Evolutionary conservation across 768 basidiomycete genomes (phyloP), one percentile per base, ranked within the genome.

Genomic region (Pholiota conissans): DNA sequence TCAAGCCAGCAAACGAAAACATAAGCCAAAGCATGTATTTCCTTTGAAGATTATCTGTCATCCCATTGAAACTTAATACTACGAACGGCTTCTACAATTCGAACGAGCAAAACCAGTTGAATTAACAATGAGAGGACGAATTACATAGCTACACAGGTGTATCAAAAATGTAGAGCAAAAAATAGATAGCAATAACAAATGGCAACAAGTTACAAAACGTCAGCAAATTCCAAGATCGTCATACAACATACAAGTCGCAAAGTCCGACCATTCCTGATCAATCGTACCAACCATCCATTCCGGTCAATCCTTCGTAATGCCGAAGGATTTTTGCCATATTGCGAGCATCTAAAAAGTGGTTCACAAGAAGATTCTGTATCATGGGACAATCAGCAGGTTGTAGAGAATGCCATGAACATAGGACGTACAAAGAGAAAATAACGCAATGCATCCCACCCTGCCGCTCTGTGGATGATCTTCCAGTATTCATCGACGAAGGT

Each of bases 401-500:
- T 7, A n/a, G 20, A 5, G 30, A 39, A 18, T 18, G 8, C n/a
- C n/a, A n/a, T n/a, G n/a, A n/a, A n/a, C n/a, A n/a, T n/a, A n/a
- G n/a, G n/a, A 30, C 26, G 59, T 26, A 48, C 55, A 53, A 11
- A n/a, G 16, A 30, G 69, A 76, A 81, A 88, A 34, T 78, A 76
- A 40, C 87, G 73, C 59, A 90, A 64, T 0, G 86, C 85, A 30
- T 77, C 72, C 78, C 85, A 80, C 1, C 89, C 89, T 28, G 89
- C 89, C 9, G 87, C 88, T 37, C 73, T 72, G 60, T 86, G 83
- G 20, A 91, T 90, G 73, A 85, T 79, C 53, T 67, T 70, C 82
- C 85, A 87, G 63, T 88, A 84, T 30, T 81, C 74, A 49, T 78
- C 74, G 3, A 91, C 65, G 62, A 91, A 91, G 0, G 62, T 62